Percentiles rank a stretch among this genome's conserved stretches.
phyloP scores from a whole-genome alignment of 331 rosid genomes.

The Dryas integrifolia region DNA sequence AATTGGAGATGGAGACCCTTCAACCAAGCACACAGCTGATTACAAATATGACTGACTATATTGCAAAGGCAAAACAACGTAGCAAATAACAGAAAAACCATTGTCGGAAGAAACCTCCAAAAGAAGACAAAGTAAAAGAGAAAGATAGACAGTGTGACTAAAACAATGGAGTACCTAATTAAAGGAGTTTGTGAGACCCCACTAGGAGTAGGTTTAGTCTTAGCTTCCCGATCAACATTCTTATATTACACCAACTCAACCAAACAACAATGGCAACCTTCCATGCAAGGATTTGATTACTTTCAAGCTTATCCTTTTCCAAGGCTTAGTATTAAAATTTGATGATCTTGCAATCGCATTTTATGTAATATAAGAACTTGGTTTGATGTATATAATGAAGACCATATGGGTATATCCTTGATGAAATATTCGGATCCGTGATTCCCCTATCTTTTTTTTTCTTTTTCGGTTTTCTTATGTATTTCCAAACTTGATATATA shows the following conservation, averaged over 20 bases:
- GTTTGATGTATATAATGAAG: background rate
- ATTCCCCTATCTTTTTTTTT: background rate
- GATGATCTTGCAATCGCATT: background rate
- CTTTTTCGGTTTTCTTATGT: background rate
- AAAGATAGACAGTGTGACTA: background rate
- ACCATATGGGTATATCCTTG: background rate
- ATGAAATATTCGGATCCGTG: background rate
- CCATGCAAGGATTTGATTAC: background rate
- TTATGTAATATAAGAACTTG: too few species aligned
- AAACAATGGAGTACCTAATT: background rate
- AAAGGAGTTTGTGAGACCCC: background rate
- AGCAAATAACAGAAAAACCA: constrained; percentile 3
- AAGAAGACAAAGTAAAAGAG: background rate
- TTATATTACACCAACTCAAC: background rate
- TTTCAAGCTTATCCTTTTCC: background rate
- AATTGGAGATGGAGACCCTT: background rate
- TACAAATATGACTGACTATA: background rate
- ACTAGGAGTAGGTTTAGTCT: background rate
- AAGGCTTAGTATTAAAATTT: background rate
- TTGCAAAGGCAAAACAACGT: background rate
- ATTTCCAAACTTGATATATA: background rate
- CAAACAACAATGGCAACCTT: background rate
- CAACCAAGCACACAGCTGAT: background rate
- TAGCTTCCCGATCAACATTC: background rate
- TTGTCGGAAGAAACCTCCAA: constrained; percentile 8